phyloP scores from a whole-genome alignment of 192 early-diverging fungal species.

The Phlyctochytrium arcticum region DNA sequence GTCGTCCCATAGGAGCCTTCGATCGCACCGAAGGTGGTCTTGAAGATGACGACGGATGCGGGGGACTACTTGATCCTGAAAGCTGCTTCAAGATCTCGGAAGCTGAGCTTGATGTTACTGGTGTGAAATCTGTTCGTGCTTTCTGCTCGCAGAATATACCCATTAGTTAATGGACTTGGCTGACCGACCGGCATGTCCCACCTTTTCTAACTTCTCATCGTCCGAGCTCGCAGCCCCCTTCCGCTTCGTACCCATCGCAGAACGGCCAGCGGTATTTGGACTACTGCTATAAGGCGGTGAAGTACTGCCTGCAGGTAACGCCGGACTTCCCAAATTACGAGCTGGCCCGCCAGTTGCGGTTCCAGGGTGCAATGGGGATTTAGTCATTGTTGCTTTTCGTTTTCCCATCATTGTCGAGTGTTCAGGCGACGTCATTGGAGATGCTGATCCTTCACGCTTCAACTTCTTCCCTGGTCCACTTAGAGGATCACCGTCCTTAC shows the following conservation, averaged over 20 bases:
- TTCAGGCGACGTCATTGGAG: constrained; percentile 7
- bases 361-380: background rate
- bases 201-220: constrained; percentile 13
- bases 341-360: too few relatives aligned
- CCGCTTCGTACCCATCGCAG: constrained; percentile 1
- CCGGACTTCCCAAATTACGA: too few relatives aligned
- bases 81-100: constrained; percentile 16
- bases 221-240: constrained; percentile 6
- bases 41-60: background rate
- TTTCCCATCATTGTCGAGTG: background rate
- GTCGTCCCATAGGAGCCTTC: constrained; percentile 8
- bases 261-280: background rate
- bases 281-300: constrained; percentile 2
- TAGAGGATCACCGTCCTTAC: background rate
- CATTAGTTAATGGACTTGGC: background rate
- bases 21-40: constrained; percentile 9
- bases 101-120: constrained; percentile 7
- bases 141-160: background rate
- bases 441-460: background rate
- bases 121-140: constrained; percentile 2
- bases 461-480: background rate
- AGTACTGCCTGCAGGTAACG: background rate
- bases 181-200: background rate
- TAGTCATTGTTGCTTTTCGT: background rate
- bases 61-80: constrained; percentile 3